Evolutionary conservation across 192 early-diverging fungal species (phyloP), one percentile per base, ranked within the genome.

Genomic region (Chytriomyces confervae): DNA sequence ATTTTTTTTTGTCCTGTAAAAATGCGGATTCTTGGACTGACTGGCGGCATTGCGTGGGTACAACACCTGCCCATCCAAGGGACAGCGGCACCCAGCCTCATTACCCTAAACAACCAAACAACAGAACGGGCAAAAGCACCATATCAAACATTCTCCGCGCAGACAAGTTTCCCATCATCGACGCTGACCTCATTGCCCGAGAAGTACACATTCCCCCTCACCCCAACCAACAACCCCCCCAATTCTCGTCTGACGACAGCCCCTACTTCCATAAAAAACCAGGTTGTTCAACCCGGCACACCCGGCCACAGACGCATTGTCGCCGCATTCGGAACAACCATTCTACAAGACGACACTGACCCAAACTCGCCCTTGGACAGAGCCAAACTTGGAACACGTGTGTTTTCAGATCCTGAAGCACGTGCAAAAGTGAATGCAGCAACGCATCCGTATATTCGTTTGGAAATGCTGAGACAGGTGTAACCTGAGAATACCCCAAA

Each of bases 1-100:
- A n/a, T n/a, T n/a, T n/a, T n/a, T n/a, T n/a, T n/a, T n/a, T n/a
- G n/a, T n/a, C n/a, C n/a, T n/a, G n/a, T n/a, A n/a, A n/a, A 18
- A 51, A 98, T 99, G 97, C 91, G 92, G 64, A 81, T 99, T 27
- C 81, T 98, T 49, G 97, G 97, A 10, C 86, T 99, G 50, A 99
- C 97, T 8, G 97, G 97, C 67, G 96, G 96, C 43, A 99, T 99
- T 63, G 94, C 95, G 43, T 72, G 29, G 9, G 70, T 61, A 72
- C 53, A 57, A 53, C 46, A 9, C 91, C 93, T 10, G 93, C 93
- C 81, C 85, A 76, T 60, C 51, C 51, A 50, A 67, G 51, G 66
- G 53, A 1, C 45, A 13, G 61, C 53, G 46, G 9, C 18, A 44
- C 45, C 48, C 61, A n/a, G 3, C 51, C 57, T 73, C 50, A 44